phyloP scores from a whole-genome alignment of 257 asterid species.

The Rubia yunnanensis region DNA sequence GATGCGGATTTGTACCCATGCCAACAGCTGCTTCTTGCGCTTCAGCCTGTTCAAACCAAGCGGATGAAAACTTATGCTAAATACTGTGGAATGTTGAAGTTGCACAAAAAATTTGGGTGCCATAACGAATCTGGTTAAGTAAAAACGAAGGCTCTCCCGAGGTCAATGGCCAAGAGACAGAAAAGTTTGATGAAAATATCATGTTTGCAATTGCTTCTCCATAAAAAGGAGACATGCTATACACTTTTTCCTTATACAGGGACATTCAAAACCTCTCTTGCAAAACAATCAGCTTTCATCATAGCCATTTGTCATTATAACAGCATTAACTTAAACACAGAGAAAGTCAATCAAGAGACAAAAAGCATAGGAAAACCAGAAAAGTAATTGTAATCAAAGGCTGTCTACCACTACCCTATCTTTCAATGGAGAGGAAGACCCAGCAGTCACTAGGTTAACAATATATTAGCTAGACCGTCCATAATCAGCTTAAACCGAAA shows the following conservation, averaged over 20 bases:
- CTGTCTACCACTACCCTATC: not conserved
- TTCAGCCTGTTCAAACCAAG: constrained; percentile 28
- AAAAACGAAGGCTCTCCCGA: not conserved
- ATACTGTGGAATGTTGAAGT: not conserved
- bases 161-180: not conserved
- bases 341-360: not conserved
- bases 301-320: not conserved
- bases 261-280: not conserved
- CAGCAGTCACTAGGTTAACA: not conserved
- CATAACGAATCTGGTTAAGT: not conserved
- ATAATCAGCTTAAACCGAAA: too few relatives aligned
- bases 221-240: not conserved
- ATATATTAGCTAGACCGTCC: not conserved
- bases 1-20: constrained; percentile 27
- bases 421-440: not conserved
- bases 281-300: not conserved
- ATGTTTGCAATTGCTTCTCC: not conserved
- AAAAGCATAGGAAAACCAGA: not conserved
- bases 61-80: not conserved
- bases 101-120: not conserved
- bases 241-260: not conserved
- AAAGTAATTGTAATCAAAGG: not conserved
- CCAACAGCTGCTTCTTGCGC: constrained; percentile 24
- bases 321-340: not conserved
- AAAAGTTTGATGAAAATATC: not conserved